Evolutionary conservation across 768 basidiomycete genomes (phyloP), one percentile per base, ranked within the genome.

Genomic region (Russula griseocarnosa): DNA sequence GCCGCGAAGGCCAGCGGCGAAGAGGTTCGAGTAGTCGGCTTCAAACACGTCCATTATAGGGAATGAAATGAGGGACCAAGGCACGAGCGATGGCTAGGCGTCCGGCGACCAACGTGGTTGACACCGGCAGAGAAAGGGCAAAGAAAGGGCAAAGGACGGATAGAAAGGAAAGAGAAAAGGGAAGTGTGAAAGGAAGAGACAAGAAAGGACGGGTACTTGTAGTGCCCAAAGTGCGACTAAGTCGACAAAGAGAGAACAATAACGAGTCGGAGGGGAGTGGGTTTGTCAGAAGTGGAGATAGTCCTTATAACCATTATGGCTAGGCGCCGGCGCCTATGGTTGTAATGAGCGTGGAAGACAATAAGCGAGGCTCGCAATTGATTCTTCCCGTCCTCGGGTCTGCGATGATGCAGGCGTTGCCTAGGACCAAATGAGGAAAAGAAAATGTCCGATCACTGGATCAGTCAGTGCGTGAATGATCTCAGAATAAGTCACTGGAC

Each of bases 1-100:
- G 22, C 59, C 65, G 30, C 65, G 65, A 24, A 68, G 60, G 18
- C 67, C 67, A 14, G 67, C 59, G 20, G 67, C 44, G 40, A 68
- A 66, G 40, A 68, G 65, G 24, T 67, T 61, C 7, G 67, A 68
- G 49, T 68, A 68, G 54, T 66, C 57, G 36, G 66, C 44, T 52
- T 60, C 46, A 22, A 67, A 51, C n/a, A 47, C 34, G 30, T 60
- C 56, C 59, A 61, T 65, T 30, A 38, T 40, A 56, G 26, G 22
- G 24, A 5, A 24, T 6, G n/a, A n/a, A n/a, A 47, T 47, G 32
- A 14, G 20, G 34, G 9, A 36, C 18, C 28, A 6, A 11, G 63
- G 26, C 34, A 44, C 55, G 55, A 22, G 42, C n/a, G 52, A 7
- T 22, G 24, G 38, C 9, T 46, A 49, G 36, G 53, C 53, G 40